These are phyloP conservation scores for Polychytrium aggregatum DNA, from an alignment of 192 early-diverging fungal genomes.

Conservation along the genomic window DNA sequence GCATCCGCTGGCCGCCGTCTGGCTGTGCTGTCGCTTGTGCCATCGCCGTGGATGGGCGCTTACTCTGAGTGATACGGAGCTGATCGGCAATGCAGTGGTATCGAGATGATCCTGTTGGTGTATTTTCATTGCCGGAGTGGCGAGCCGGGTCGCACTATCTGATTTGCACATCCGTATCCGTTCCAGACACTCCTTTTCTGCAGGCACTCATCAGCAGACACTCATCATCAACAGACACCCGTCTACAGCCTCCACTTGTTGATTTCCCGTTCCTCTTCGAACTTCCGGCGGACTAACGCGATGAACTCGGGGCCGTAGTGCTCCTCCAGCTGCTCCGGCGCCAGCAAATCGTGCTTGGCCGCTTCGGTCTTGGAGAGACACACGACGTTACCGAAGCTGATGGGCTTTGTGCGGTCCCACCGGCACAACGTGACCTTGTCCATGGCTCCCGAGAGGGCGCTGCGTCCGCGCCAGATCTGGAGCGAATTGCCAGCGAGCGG, in stretches of 20 bases:
- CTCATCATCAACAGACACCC: background rate
- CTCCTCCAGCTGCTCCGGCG: constrained; percentile 25
- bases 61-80: too few species aligned
- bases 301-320: constrained; percentile 47
- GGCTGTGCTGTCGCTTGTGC: too few species aligned
- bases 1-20: too few species aligned
- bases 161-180: too few species aligned
- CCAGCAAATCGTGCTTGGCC: constrained; percentile 40
- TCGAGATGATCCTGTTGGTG: too few species aligned
- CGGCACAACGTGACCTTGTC: constrained; percentile 57
- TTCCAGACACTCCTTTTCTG: too few species aligned
- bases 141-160: too few species aligned
- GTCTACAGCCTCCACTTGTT: constrained; percentile 9
- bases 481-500: too few species aligned
- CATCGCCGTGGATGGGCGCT: too few species aligned
- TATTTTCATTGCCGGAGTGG: too few species aligned
- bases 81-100: too few species aligned
- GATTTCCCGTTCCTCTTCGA: constrained; percentile 28
- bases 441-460: constrained; percentile 56
- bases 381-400: constrained; percentile 63
- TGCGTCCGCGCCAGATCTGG: constrained; percentile 66
- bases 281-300: constrained; percentile 30
- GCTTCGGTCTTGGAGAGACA: constrained; percentile 78
- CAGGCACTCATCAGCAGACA: too few species aligned
- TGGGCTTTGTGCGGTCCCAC: constrained; percentile 63